Percentiles rank a stretch among this genome's conserved stretches.
Evolutionary conservation across 805 yeast species (phyloP).

Genomic region (Metschnikowia gelsemii): DNA sequence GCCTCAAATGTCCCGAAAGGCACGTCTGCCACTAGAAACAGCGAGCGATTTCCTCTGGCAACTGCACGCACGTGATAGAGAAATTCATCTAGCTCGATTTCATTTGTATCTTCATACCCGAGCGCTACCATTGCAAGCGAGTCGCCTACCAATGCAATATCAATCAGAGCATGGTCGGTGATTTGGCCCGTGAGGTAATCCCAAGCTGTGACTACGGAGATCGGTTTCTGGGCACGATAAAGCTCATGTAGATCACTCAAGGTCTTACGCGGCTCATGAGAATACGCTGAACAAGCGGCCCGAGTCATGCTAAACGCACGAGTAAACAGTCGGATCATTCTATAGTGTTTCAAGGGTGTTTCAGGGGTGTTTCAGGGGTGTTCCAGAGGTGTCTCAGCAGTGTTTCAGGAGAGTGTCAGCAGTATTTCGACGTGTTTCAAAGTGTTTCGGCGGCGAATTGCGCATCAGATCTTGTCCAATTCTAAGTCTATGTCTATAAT

Average conservation of each 20-base stretch:
- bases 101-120: constrained; percentile 77
- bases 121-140: constrained; percentile 89
- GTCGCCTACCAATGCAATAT: constrained; percentile 81
- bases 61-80: constrained; percentile 75
- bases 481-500: too few species aligned
- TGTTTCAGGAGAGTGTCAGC: too few species aligned
- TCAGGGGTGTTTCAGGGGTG: too few species aligned
- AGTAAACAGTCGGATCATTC: constrained; percentile 10
- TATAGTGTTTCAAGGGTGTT: neutral
- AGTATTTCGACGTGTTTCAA: too few species aligned
- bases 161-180: constrained; percentile 66
- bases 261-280: constrained; percentile 14
- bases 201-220: constrained; percentile 72
- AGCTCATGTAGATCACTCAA: constrained; percentile 11
- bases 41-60: constrained; percentile 60
- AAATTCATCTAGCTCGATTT: constrained; percentile 76
- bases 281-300: constrained; percentile 13
- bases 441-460: too few species aligned
- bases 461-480: too few species aligned
- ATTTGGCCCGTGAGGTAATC: constrained; percentile 75
- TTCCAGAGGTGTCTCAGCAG: too few species aligned
- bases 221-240: constrained; percentile 25
- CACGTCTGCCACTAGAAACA: constrained; percentile 77
- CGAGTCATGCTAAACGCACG: constrained; percentile 11
- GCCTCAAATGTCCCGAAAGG: constrained; percentile 87